These are phyloP conservation scores for Podaxis mareebaensis DNA, from an alignment of 768 basidiomycete species.

Conservation along the genomic window DNA sequence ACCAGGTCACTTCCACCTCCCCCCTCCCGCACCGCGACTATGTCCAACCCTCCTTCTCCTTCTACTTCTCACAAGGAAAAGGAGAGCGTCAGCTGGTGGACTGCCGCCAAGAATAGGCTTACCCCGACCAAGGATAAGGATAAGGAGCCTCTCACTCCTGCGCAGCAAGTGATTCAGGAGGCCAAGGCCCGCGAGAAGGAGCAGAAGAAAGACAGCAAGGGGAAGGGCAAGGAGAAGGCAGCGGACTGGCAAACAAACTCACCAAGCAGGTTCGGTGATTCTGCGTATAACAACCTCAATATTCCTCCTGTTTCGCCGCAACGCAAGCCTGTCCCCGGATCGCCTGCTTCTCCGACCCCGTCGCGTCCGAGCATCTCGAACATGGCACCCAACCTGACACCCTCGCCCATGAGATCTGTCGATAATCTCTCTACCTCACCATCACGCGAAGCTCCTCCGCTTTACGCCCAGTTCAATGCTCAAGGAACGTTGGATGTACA, in stretches of 20 bases:
- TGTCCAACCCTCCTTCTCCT: constrained; percentile 62
- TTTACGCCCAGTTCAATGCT: constrained; percentile 75
- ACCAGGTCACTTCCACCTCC: constrained; percentile 53
- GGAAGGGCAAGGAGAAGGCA: constrained; percentile 41
- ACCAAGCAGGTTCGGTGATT: constrained; percentile 55
- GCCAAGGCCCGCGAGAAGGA: constrained; percentile 67
- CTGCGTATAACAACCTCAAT: constrained; percentile 55
- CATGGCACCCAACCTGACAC: constrained; percentile 57
- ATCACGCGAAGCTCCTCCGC: constrained; percentile 60
- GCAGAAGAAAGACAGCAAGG: constrained; percentile 50
- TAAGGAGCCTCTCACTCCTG: constrained; percentile 73
- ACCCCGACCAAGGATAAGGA: constrained; percentile 79
- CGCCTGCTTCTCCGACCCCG: constrained; percentile 68
- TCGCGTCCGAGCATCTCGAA: constrained; percentile 49
- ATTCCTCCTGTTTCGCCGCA: constrained; percentile 47
- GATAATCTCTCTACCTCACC: constrained; percentile 47
- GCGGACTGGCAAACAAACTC: constrained; percentile 56
- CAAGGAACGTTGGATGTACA: constrained; percentile 76
- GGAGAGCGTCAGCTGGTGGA: constrained; percentile 71
- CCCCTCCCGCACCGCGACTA: constrained; percentile 59
- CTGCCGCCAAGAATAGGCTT: constrained; percentile 68
- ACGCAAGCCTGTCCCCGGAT: constrained; percentile 48
- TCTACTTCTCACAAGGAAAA: constrained; percentile 68
- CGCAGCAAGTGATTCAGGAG: constrained; percentile 79
- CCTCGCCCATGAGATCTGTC: constrained; percentile 60